A percentile compares a stretch with the other conserved stretches of the same genome.
Conservation (phyloP, 192 early-diverging fungal species). For the Coemansia sp. region DNA sequence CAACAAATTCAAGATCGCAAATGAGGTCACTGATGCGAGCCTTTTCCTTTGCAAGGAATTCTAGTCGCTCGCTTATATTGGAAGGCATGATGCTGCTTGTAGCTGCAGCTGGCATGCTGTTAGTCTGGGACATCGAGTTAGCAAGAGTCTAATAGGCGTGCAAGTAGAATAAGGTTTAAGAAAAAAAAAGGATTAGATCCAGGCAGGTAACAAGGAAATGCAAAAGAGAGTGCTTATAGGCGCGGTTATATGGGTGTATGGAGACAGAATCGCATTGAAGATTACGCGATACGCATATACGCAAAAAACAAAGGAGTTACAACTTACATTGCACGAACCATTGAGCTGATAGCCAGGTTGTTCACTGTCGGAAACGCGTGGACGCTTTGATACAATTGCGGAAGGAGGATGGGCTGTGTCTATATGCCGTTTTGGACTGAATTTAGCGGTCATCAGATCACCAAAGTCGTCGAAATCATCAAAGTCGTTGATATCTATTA, state of each 20-base stretch:
- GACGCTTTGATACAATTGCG: background rate
- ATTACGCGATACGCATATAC: background rate
- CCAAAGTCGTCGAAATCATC: conserved; percentile 7
- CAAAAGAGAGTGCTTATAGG: background rate
- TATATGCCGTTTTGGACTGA: conserved; percentile 4
- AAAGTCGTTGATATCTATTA: conserved; percentile 25
- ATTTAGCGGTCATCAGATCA: background rate
- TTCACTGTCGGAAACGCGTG: background rate
- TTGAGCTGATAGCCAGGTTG: background rate
- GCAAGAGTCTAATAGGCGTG: background rate
- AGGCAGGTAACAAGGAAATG: background rate
- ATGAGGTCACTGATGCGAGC: conserved; percentile 53
- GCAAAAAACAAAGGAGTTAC: background rate
- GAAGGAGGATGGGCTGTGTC: background rate
- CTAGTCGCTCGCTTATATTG: conserved; percentile 15
- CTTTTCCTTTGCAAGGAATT: conserved; percentile 36
- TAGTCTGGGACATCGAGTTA: background rate
- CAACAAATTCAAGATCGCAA: conserved; percentile 51
- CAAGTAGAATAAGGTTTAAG: background rate
- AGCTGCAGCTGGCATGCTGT: background rate
- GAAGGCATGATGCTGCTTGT: background rate
- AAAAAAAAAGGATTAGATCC: background rate
- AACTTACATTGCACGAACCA: background rate
- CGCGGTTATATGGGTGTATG: background rate
- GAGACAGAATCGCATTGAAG: background rate